Conservation (phyloP, 129 eudicot species). For the Escallonia herrerae region DNA sequence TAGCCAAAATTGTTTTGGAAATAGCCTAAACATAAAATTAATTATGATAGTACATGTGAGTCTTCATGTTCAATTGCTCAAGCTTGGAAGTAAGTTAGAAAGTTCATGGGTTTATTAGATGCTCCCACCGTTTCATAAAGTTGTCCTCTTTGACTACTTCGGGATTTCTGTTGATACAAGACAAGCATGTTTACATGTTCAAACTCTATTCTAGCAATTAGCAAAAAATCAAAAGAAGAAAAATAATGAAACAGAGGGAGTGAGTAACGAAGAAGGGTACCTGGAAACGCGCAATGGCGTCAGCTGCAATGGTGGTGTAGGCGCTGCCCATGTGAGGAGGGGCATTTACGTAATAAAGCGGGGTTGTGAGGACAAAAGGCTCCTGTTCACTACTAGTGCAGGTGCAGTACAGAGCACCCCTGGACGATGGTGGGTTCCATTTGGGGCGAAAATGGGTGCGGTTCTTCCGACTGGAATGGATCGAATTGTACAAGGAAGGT, state of each 20-base stretch:
- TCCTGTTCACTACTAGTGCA: slow-evolving; percentile 33
- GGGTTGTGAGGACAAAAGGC: slow-evolving; percentile 77
- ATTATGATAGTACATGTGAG: no score
- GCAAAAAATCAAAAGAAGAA: no score
- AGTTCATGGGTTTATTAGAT: no score
- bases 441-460: slow-evolving; percentile 18
- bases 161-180: no score
- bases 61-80: no score
- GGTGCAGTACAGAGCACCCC: slow-evolving; percentile 46
- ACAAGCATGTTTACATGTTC: no score
- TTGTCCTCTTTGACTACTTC: no score
- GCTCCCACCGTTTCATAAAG: no score
- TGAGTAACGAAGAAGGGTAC: slow-evolving; percentile 17
- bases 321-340: slow-evolving; percentile 99
- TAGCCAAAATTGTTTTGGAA: no score
- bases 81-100: no score
- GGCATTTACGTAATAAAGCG: slow-evolving; percentile 98
- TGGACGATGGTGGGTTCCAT: slow-evolving; percentile 16
- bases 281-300: slow-evolving; percentile 97
- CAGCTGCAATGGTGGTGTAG: slow-evolving; percentile 97
- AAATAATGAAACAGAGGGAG: neutral
- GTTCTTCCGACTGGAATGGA: slow-evolving; percentile 18
- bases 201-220: no score
- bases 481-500: slow-evolving; percentile 12
- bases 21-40: no score